Evolutionary conservation across 2,329 filamentous ascomycete species (phyloP).

Genomic region (Lasiodiplodia citricola): DNA sequence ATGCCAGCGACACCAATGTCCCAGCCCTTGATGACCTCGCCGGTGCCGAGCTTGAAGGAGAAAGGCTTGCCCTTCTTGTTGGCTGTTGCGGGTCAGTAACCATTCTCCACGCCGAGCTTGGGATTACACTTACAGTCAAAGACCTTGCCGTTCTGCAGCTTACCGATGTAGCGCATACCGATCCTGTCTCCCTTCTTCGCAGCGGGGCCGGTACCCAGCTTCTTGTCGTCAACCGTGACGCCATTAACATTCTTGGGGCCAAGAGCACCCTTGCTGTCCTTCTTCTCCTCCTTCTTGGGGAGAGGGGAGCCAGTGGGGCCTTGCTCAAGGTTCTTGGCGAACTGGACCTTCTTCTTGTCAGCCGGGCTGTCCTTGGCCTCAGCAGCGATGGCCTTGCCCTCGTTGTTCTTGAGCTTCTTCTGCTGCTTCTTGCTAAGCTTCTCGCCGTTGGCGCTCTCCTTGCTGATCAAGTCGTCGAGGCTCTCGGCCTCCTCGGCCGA

Average conservation of each 20-base stretch:
- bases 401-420: conserved; percentile 99
- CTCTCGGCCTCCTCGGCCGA: conserved; percentile 69
- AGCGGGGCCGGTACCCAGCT: conserved; percentile 79
- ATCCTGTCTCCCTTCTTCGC: conserved; percentile 92
- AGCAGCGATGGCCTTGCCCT: conserved; percentile 75
- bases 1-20: conserved; percentile 94
- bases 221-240: conserved; percentile 94
- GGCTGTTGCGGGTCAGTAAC: conserved; percentile 58
- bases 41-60: conserved; percentile 89
- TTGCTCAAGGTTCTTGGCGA: conserved; percentile 98
- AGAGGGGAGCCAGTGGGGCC: conserved; percentile 71
- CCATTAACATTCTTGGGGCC: conserved; percentile 83
- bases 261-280: conserved; percentile 56
- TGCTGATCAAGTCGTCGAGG: conserved; percentile 85
- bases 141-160: conserved; percentile 87
- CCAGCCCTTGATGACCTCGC: conserved; percentile 99
- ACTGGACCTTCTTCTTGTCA: conserved; percentile 94
- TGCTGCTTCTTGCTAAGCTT: conserved; percentile 95
- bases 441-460: conserved; percentile 64
- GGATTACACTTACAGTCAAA: conserved; percentile 78
- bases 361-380: conserved; percentile 55
- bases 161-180: conserved; percentile 97
- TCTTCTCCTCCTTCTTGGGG: conserved; percentile 50
- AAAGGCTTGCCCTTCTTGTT: conserved; percentile 99
- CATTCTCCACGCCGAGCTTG: not conserved